Percentiles rank a stretch among this genome's conserved stretches.
phyloP scores from a whole-genome alignment of 805 yeast species.

The Schwanniomyces yamadae region DNA sequence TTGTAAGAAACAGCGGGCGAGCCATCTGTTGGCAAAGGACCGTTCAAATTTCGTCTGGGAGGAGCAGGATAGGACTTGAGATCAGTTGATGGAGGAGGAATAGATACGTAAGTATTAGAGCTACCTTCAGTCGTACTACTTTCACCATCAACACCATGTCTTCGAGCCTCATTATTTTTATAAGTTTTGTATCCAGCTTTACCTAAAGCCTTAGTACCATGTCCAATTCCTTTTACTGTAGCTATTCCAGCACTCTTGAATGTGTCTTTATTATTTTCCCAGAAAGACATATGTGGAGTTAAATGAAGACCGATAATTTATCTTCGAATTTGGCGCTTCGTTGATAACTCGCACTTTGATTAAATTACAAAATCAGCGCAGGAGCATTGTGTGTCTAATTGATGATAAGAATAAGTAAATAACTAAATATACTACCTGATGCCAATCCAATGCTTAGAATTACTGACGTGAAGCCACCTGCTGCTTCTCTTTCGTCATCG shows the following conservation, averaged over 20 bases:
- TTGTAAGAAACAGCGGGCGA: slow-evolving; percentile 11
- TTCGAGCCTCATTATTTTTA: slow-evolving; percentile 37
- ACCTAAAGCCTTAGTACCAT: slow-evolving; percentile 47
- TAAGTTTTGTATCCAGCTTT: slow-evolving; percentile 54
- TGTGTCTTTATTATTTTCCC: slow-evolving; percentile 49
- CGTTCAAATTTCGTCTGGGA: slow-evolving; percentile 40
- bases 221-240: slow-evolving; percentile 51
- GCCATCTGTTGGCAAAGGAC: no score
- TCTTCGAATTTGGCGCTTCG: neutral
- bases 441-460: slow-evolving; percentile 78
- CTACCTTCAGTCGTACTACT: slow-evolving; percentile 11
- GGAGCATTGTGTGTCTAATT: no score
- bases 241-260: slow-evolving; percentile 50
- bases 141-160: slow-evolving; percentile 16
- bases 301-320: neutral
- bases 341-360: neutral
- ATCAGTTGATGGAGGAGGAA: slow-evolving; percentile 21
- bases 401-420: slow-evolving; percentile 50
- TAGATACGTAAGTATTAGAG: slow-evolving; percentile 7
- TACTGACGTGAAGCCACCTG: slow-evolving; percentile 89
- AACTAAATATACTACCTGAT: slow-evolving; percentile 75
- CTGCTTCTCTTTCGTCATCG: slow-evolving; percentile 78
- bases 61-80: slow-evolving; percentile 43
- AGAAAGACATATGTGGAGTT: slow-evolving; percentile 22
- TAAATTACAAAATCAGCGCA: neutral